Conservation (phyloP, 1,284 basidiomycete genomes). For the Stereum hirsutum region DNA sequence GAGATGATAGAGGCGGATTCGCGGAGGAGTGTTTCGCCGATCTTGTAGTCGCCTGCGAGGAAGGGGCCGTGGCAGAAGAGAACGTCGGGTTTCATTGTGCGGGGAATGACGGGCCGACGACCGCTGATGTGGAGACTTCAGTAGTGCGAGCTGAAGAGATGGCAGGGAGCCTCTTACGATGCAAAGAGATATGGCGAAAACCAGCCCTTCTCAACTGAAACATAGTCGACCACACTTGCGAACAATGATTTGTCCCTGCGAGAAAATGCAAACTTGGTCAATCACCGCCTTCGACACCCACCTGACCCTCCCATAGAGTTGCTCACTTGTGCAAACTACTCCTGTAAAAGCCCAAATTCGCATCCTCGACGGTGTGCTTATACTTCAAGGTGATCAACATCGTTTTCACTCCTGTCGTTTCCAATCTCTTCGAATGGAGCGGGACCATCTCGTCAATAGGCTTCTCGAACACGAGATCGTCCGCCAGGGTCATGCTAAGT, state of each 20-base stretch:
- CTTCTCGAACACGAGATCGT: conserved; percentile 46
- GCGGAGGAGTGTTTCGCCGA: conserved; percentile 47
- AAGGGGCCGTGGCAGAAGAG: conserved; percentile 63
- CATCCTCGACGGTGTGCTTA: conserved; percentile 50
- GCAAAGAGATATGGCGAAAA: conserved; percentile 61
- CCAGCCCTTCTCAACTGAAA: conserved; percentile 58
- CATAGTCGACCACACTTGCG: conserved; percentile 52
- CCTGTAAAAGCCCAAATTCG: conserved; percentile 50
- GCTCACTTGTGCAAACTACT: conserved; percentile 47
- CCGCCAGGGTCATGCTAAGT: conserved; percentile 35
- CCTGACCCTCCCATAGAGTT: not conserved
- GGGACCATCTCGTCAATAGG: conserved; percentile 39
- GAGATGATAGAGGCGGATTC: conserved; percentile 44
- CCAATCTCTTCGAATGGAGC: conserved; percentile 39
- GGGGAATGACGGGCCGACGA: conserved; percentile 47
- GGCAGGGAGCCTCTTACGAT: no score
- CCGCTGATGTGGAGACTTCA: no score
- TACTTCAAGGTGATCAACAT: conserved; percentile 52
- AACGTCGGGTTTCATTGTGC: conserved; percentile 55
- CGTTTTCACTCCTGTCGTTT: conserved; percentile 50
- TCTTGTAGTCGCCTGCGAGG: conserved; percentile 42
- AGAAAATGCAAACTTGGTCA: conserved; percentile 1
- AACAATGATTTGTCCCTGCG: conserved; percentile 44
- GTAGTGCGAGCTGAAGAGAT: no score
- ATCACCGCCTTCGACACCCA: no score